Evolutionary conservation across 2,329 filamentous ascomycete species (phyloP).

Genomic region (Aspergillus fructus): DNA sequence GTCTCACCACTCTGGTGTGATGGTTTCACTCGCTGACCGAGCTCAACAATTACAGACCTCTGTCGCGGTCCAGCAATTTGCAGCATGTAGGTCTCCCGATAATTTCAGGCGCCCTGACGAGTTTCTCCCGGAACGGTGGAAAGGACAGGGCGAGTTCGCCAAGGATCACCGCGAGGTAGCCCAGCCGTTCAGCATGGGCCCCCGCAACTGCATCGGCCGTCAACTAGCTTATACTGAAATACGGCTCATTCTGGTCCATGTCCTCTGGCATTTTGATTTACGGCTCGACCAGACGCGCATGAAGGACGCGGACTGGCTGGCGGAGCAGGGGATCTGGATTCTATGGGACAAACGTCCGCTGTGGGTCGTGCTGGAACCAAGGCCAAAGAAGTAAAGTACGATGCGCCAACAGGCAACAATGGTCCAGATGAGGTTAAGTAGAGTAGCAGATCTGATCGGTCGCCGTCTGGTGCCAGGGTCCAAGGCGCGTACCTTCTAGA

Average conservation of each 20-base stretch:
- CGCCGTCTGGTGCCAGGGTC: too few relatives aligned
- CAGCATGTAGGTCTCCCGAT: constrained; percentile 2
- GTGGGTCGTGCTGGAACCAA: neutral
- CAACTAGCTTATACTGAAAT: constrained; percentile 26
- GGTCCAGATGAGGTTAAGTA: too few relatives aligned
- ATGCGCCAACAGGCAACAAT: too few relatives aligned
- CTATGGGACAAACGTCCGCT: neutral
- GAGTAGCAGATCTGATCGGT: too few relatives aligned
- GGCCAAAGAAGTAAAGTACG: neutral
- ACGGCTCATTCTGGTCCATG: constrained; percentile 25
- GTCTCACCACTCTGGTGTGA: too few relatives aligned
- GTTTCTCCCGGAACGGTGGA: constrained; percentile 29
- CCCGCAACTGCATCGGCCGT: constrained; percentile 11
- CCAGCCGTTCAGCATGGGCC: constrained; percentile 12
- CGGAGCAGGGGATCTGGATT: neutral
- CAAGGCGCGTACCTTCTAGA: too few relatives aligned
- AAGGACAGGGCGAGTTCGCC: constrained; percentile 11
- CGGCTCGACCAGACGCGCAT: neutral
- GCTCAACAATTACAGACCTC: neutral
- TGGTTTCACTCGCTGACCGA: neutral
- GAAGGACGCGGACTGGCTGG: neutral
- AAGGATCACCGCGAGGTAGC: constrained; percentile 24
- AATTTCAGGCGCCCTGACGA: constrained; percentile 12
- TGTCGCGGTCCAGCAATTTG: constrained; percentile 8
- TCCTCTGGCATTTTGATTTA: constrained; percentile 18